Conservation (phyloP, 495 filamentous ascomycete genomes). For the Amphirosellinia nigrospora region DNA sequence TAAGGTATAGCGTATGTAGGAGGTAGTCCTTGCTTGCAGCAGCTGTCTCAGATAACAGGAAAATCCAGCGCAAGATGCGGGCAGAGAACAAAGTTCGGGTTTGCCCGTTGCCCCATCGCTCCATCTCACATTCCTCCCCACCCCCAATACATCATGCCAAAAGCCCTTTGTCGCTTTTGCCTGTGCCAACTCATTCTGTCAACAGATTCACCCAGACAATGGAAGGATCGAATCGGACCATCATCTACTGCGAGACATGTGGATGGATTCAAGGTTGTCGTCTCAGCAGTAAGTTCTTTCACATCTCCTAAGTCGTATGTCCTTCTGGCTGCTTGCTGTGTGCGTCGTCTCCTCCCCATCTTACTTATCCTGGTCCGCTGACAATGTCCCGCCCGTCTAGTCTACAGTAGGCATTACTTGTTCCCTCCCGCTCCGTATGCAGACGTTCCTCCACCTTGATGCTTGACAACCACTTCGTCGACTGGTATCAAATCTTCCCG, state of each 20-base stretch:
- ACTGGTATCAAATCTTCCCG: background rate
- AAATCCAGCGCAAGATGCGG: background rate
- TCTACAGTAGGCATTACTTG: background rate
- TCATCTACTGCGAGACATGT: background rate
- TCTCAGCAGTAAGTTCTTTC: background rate
- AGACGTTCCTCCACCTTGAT: background rate
- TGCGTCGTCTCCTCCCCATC: background rate
- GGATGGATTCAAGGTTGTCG: background rate
- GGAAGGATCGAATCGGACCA: background rate
- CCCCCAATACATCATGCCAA: conserved; percentile 14
- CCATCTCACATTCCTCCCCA: conserved; percentile 15
- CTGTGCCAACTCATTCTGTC: background rate
- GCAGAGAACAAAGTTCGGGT: conserved; percentile 14
- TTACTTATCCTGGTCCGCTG: background rate
- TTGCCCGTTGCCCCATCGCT: background rate
- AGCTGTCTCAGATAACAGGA: conserved; percentile 11
- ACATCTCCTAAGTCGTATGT: background rate
- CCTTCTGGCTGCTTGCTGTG: background rate
- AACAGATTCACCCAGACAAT: conserved; percentile 8
- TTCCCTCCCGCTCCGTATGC: background rate
- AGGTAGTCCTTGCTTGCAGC: background rate
- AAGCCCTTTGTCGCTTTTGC: background rate
- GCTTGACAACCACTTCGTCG: background rate
- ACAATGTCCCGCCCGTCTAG: background rate
- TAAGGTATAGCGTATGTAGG: too few species aligned